phyloP scores from a whole-genome alignment of 2,329 filamentous ascomycete species.

The Amesomyces nigricolor region DNA sequence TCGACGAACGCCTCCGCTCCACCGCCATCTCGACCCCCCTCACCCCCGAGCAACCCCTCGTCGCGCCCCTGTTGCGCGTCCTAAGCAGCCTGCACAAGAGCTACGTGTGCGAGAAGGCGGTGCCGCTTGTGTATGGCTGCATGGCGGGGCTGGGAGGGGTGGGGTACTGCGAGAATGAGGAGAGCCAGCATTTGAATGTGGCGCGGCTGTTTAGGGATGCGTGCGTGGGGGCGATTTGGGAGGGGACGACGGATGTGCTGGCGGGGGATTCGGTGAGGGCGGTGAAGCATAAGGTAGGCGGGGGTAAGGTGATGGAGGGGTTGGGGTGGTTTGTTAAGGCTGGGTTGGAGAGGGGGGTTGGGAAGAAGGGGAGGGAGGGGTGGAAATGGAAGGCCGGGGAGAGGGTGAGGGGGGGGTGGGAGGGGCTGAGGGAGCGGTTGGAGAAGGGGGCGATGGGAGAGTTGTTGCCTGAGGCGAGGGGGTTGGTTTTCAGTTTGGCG shows the following conservation, averaged over 20 bases:
- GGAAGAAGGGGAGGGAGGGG: conserved; percentile 28
- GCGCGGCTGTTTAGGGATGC: conserved; percentile 61
- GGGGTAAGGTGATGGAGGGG: conserved; percentile 36
- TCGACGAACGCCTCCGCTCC: conserved; percentile 42
- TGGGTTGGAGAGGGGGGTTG: conserved; percentile 25
- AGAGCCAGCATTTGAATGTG: conserved; percentile 60
- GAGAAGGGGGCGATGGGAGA: conserved; percentile 32
- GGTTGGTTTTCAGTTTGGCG: conserved; percentile 39
- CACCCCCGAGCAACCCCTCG: conserved; percentile 32
- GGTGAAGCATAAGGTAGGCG: conserved; percentile 40
- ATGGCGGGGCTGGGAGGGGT: conserved; percentile 63
- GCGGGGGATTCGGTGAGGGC: conserved; percentile 47
- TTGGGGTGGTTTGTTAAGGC: conserved; percentile 37
- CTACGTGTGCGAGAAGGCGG: conserved; percentile 46
- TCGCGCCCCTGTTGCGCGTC: conserved; percentile 46
- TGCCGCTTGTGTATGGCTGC: conserved; percentile 47
- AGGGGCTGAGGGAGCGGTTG: conserved; percentile 34
- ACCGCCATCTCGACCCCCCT: conserved; percentile 22
- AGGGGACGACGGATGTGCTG: conserved; percentile 66
- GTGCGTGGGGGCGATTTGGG: conserved; percentile 55
- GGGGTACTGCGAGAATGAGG: conserved; percentile 57
- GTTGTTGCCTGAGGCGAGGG: conserved; percentile 43
- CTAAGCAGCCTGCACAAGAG: conserved; percentile 58
- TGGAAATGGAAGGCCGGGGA: conserved; percentile 32
- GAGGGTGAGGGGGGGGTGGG: conserved; percentile 36